Evolutionary conservation across 116 monocot genomes (phyloP).

Genomic region (Posidonia oceanica): DNA sequence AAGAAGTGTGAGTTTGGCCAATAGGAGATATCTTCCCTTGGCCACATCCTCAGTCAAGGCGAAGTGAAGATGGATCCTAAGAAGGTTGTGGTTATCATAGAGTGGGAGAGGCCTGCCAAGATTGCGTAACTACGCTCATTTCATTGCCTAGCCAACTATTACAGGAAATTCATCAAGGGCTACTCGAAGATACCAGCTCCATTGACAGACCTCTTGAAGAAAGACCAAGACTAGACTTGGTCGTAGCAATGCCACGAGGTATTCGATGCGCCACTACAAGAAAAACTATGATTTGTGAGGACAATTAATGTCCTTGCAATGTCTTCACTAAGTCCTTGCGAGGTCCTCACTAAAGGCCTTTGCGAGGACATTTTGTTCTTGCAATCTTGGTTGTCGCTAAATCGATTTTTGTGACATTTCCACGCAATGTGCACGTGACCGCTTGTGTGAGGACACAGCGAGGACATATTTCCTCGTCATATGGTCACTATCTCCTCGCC

Average conservation of each 20-base stretch:
- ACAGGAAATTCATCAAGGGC: neutral
- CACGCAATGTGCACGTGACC: too few species aligned
- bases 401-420: too few species aligned
- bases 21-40: neutral
- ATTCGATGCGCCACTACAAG: too few species aligned
- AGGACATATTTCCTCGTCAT: too few species aligned
- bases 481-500: too few species aligned
- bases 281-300: too few species aligned
- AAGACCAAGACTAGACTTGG: neutral
- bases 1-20: neutral
- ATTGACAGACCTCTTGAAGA: neutral
- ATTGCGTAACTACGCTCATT: neutral
- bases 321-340: too few species aligned
- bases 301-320: too few species aligned
- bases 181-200: neutral
- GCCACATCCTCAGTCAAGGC: neutral
- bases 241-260: neutral
- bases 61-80: neutral
- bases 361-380: too few species aligned
- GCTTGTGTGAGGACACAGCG: too few species aligned
- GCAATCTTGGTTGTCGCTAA: too few species aligned
- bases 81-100: neutral
- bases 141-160: neutral
- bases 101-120: neutral
- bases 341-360: too few species aligned